These are phyloP conservation scores for Leishmania martiniquensis DNA, from an alignment of 208 protist species.

Conservation along the genomic window DNA sequence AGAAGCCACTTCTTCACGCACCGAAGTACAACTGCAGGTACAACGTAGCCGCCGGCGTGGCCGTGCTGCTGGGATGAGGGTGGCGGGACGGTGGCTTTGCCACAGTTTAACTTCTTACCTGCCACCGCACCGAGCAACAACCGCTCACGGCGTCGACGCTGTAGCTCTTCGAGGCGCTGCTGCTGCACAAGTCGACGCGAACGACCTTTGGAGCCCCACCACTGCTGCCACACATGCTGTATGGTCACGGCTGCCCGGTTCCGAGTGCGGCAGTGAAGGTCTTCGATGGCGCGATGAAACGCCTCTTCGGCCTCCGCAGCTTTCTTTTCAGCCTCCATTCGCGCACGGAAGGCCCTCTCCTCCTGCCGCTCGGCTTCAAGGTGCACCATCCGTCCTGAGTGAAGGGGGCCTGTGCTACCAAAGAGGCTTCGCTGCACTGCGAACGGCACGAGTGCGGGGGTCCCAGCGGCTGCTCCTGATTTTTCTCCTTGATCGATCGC, in stretches of 20 bases:
- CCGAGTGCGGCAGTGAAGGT: conserved; percentile 41
- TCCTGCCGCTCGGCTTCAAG: conserved; percentile 16
- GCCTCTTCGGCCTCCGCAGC: conserved; percentile 15
- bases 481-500: neutral
- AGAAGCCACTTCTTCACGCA: conserved; percentile 55
- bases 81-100: neutral
- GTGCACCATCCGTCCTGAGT: neutral
- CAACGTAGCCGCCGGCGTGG: conserved; percentile 9
- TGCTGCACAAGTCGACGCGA: conserved; percentile 46
- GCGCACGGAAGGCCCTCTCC: conserved; percentile 23
- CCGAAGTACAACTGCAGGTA: conserved; percentile 32
- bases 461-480: neutral
- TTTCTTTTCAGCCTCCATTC: conserved; percentile 6
- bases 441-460: neutral
- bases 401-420: neutral
- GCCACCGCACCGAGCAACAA: neutral
- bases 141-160: conserved; percentile 29
- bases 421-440: conserved; percentile 9
- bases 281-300: conserved; percentile 31
- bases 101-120: neutral
- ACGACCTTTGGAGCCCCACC: conserved; percentile 66
- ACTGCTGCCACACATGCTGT: conserved; percentile 63
- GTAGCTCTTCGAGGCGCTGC: conserved; percentile 53
- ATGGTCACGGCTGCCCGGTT: conserved; percentile 49
- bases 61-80: conserved; percentile 16